phyloP scores from a whole-genome alignment of 1,284 basidiomycete species.

The Tetrapyrgos nigripes region DNA sequence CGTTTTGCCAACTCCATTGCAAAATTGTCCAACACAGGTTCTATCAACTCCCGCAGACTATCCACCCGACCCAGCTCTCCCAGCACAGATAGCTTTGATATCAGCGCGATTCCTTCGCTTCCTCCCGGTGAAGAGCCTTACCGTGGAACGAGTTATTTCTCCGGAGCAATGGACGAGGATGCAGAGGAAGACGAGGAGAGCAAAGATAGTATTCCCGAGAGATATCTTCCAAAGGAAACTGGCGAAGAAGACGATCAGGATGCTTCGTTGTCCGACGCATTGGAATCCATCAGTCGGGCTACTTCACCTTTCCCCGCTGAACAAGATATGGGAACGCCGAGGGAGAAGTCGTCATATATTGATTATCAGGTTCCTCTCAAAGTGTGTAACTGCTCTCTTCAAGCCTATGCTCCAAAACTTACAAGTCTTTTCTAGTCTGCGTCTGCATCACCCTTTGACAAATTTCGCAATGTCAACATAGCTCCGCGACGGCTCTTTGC shows the following conservation, averaged over 20 bases:
- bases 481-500: constrained; percentile 26
- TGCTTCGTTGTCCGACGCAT: constrained; percentile 62
- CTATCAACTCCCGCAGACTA: constrained; percentile 16
- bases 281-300: constrained; percentile 62
- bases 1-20: constrained; percentile 75
- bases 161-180: constrained; percentile 42
- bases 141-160: constrained; percentile 31
- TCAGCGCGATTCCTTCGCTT: constrained; percentile 61
- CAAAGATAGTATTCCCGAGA: constrained; percentile 56
- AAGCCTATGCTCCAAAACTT: background rate
- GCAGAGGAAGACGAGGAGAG: constrained; percentile 48
- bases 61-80: constrained; percentile 12
- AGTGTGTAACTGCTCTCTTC: constrained; percentile 23
- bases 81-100: constrained; percentile 58
- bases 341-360: constrained; percentile 47
- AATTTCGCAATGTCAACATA: constrained; percentile 67
- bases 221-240: constrained; percentile 53
- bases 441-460: constrained; percentile 61
- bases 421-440: constrained; percentile 42
- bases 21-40: constrained; percentile 46
- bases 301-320: constrained; percentile 53
- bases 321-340: constrained; percentile 45
- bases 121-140: constrained; percentile 40
- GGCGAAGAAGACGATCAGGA: constrained; percentile 45
- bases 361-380: constrained; percentile 69